Conservation (phyloP, 176 grass and related monocot genomes). For the Hyparrhenia diplandra region DNA sequence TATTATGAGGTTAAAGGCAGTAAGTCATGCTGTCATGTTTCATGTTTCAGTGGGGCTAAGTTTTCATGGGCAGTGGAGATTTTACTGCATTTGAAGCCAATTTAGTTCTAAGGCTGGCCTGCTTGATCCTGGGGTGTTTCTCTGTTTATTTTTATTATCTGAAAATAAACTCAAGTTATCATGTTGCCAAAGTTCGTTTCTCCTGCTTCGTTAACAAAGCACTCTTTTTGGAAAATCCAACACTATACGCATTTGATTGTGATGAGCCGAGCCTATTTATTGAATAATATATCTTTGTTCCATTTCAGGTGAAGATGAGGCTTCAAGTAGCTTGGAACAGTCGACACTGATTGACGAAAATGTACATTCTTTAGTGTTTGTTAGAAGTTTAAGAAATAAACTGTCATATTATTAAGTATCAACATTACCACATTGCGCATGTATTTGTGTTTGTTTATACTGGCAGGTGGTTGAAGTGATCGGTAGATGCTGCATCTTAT, state of each 20-base stretch:
- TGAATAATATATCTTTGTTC: conserved; percentile 12
- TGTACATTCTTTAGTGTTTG: conserved; percentile 33
- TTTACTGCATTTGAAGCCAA: background rate
- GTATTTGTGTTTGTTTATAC: conserved; percentile 9
- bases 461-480: conserved; percentile 69
- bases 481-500: conserved; percentile 61
- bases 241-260: background rate
- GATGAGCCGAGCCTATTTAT: background rate
- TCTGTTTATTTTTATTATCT: background rate
- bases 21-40: background rate
- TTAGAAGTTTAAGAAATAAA: background rate
- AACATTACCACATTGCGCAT: background rate
- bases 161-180: background rate
- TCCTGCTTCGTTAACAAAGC: background rate
- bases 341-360: conserved; percentile 57
- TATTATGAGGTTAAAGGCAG: background rate
- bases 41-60: background rate
- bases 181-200: background rate
- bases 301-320: conserved; percentile 72
- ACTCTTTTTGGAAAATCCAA: background rate
- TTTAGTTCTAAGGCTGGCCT: background rate
- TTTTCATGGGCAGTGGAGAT: background rate
- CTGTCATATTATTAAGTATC: conserved; percentile 5
- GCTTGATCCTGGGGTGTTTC: background rate
- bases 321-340: conserved; percentile 63